Conservation (phyloP, 1,284 basidiomycete genomes). For the Kalmanozyma brasiliensis region DNA sequence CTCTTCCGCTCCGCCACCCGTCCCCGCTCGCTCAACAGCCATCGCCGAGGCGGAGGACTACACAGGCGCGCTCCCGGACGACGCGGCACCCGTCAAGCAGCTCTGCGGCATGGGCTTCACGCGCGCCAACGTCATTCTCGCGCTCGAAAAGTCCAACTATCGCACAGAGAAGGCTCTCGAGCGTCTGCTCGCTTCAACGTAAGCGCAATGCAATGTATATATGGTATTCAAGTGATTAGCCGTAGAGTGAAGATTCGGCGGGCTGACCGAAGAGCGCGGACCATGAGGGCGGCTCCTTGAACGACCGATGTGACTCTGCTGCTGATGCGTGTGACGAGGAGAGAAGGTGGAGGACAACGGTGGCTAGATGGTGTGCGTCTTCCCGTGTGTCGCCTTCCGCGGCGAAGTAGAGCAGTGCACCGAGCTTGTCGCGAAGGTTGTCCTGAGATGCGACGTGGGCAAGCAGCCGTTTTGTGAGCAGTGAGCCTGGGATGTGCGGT, state of each 20-base stretch:
- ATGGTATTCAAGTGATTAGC: conserved; percentile 10
- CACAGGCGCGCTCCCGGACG: conserved; percentile 59
- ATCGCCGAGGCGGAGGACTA: conserved; percentile 28
- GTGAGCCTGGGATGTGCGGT: conserved; percentile 48
- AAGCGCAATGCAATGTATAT: conserved; percentile 5
- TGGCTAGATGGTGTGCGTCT: conserved; percentile 53
- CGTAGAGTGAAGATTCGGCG: conserved; percentile 23
- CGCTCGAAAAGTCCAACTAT: conserved; percentile 64
- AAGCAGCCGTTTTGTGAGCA: conserved; percentile 39
- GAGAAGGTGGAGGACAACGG: conserved; percentile 20
- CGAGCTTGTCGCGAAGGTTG: not conserved
- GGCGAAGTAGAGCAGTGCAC: conserved; percentile 53
- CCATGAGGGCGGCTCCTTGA: conserved; percentile 30
- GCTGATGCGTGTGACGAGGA: not conserved
- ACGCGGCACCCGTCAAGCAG: conserved; percentile 63
- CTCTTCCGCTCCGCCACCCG: conserved; percentile 22
- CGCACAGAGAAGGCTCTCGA: conserved; percentile 65
- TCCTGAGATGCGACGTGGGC: not conserved
- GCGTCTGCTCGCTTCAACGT: conserved; percentile 47
- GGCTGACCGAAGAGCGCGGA: conserved; percentile 28
- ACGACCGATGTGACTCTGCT: not conserved
- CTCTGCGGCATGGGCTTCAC: conserved; percentile 66
- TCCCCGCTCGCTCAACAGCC: conserved; percentile 14
- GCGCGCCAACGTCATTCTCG: conserved; percentile 58
- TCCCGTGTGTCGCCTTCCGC: conserved; percentile 59